A percentile compares a stretch with the other conserved stretches of the same genome.
phyloP scores from a whole-genome alignment of 495 filamentous ascomycete genomes.

The Penicillium taxi region DNA sequence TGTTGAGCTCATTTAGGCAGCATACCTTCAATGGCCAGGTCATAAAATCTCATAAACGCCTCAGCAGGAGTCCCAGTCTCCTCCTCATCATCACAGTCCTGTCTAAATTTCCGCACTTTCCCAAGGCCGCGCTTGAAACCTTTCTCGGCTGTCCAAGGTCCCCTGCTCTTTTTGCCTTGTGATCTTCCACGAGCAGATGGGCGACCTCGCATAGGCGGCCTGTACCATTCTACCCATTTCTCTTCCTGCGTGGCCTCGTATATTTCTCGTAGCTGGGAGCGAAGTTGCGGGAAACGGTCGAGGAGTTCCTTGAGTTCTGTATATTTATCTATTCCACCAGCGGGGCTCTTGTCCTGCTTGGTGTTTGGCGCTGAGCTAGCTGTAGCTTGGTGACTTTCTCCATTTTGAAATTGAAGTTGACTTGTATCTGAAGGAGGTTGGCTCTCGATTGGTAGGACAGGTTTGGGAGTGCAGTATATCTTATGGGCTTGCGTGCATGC shows the following conservation, averaged over 20 bases:
- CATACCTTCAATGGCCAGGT: no score
- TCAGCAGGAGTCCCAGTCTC: constrained; percentile 30
- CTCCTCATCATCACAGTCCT: constrained; percentile 31
- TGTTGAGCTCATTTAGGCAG: no score
- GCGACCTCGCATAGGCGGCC: constrained; percentile 13
- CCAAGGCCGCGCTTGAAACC: constrained; percentile 38
- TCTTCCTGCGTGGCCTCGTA: constrained; percentile 43
- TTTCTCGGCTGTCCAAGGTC: constrained; percentile 39
- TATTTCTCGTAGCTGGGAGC: constrained; percentile 43
- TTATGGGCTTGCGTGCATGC: constrained; percentile 60
- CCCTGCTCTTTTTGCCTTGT: constrained; percentile 32
- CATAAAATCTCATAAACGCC: constrained; percentile 35
- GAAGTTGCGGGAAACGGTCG: constrained; percentile 43
- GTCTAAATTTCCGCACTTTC: constrained; percentile 33
- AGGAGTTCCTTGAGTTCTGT: constrained; percentile 46
- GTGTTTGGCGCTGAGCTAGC: background rate
- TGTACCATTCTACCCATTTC: constrained; percentile 33
- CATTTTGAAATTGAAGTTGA: constrained; percentile 7
- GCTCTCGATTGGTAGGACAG: constrained; percentile 22
- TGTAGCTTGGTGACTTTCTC: constrained; percentile 5
- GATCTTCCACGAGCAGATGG: constrained; percentile 40
- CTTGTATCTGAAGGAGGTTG: no score
- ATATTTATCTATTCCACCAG: constrained; percentile 23
- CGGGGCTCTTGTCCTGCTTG: constrained; percentile 5
- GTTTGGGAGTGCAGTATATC: constrained; percentile 39